These are phyloP conservation scores for Metschnikowia koreensis DNA, from an alignment of 805 yeast species.

Conservation along the genomic window DNA sequence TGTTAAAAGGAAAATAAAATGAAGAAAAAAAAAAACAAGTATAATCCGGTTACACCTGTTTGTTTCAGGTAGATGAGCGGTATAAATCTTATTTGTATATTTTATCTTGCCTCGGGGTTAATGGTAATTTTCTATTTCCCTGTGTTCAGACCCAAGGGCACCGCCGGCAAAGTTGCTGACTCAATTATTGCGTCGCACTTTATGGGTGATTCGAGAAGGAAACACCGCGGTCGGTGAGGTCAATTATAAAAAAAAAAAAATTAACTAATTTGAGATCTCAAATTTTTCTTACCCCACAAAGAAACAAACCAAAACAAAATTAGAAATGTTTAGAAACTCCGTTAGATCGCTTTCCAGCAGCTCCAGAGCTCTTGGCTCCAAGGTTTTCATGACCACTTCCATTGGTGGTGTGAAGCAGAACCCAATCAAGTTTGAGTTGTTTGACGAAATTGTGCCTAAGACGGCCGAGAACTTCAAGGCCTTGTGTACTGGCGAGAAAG, in stretches of 20 bases:
- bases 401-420: slow-evolving; percentile 31
- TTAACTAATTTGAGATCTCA: no score
- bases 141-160: no score
- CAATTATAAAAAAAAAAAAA: neutral
- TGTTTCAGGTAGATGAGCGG: neutral
- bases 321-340: slow-evolving; percentile 11
- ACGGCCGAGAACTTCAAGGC: slow-evolving; percentile 97
- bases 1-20: no score
- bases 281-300: neutral
- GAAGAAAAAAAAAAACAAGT: neutral
- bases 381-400: slow-evolving; percentile 57
- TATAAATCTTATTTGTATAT: neutral
- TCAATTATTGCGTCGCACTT: neutral
- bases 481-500: slow-evolving; percentile 91
- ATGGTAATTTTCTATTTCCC: no score
- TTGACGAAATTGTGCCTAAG: slow-evolving; percentile 90
- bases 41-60: neutral
- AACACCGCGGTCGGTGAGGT: neutral
- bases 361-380: slow-evolving; percentile 45
- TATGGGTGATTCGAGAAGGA: neutral
- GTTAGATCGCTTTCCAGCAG: slow-evolving; percentile 52
- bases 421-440: slow-evolving; percentile 40
- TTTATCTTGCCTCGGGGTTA: no score
- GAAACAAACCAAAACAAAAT: no score
- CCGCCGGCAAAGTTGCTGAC: no score